Base-by-base conservation (phyloP, 2,329 filamentous ascomycete genomes). In the Zymoseptoria brevis region DNA sequence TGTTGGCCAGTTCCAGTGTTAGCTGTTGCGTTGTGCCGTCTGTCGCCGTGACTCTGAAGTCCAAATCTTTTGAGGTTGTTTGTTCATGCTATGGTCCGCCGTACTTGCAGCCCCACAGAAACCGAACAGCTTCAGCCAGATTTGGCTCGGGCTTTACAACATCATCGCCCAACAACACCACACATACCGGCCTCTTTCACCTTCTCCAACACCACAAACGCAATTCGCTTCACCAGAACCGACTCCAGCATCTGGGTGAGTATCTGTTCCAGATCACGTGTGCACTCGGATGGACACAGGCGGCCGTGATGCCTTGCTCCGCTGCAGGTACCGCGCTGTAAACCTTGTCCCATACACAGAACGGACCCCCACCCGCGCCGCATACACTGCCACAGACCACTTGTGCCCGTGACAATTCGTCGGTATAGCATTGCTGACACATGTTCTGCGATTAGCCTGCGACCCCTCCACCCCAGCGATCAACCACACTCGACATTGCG, bases 311-410 rank as follows among this genome's bases (percentile, higher is more conserved):
- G 35, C 35, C 35, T n/a, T 45, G 35, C 35, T 45, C 35, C 35
- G 35, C 35, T 45, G 35, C 59, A 57, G 56, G 48, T 56, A 57
- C 55, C 52, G 54, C 30, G 48, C 59, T 35, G 21, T 29, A 56
- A 60, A 60, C 59, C 59, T 60, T 60, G 59, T 60, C 59, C 49
- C 30, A 50, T 51, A 22, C 41, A 54, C 52, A 54, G n/a, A 26
- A 13, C 19, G 52, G 54, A 49, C 54, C 54, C 45, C 49, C 22
- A 26, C 54, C 30, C 22, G 35, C 49, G 21, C 54, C 48, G 54
- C 30, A 50, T n/a, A 29, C 54, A 29, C 19, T 48, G 19, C 49
- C 35, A 16, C 22, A 21, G 9, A 50, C 41, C 11, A 55, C 41
- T 19, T 55, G 19, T 22, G 41, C 24, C 19, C 22, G n/a, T 19